These are phyloP conservation scores for Amanita rubescens DNA, from an alignment of 768 basidiomycete genomes.

Conservation along the genomic window DNA sequence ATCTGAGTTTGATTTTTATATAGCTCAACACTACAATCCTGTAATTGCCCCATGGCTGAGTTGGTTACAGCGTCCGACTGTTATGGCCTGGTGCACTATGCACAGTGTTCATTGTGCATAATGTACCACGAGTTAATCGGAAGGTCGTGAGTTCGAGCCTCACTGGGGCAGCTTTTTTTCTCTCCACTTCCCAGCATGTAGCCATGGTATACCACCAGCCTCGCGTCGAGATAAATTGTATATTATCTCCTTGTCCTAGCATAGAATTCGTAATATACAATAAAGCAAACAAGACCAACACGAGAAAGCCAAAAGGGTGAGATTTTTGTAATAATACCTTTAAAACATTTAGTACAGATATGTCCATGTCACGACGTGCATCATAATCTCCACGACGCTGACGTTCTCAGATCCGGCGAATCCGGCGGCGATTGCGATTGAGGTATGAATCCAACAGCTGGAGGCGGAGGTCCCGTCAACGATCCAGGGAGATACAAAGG, in stretches of 20 bases:
- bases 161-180: conserved; percentile 46
- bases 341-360: background rate
- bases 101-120: background rate
- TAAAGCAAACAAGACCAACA: background rate
- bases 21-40: too few relatives aligned
- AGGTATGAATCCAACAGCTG: background rate
- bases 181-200: too few relatives aligned
- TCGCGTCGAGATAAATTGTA: background rate
- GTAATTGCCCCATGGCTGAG: conserved; percentile 66
- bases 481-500: conserved; percentile 36
- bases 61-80: conserved; percentile 77
- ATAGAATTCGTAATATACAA: conserved; percentile 5
- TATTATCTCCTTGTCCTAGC: background rate
- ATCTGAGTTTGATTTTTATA: too few relatives aligned
- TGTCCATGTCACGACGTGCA: background rate
- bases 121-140: conserved; percentile 31
- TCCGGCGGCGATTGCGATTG: conserved; percentile 9
- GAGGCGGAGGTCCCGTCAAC: background rate
- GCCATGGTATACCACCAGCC: too few relatives aligned
- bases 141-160: conserved; percentile 72
- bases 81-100: conserved; percentile 27
- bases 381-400: conserved; percentile 4
- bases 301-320: background rate
- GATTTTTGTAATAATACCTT: background rate
- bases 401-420: conserved; percentile 6